Evolutionary conservation across 163 green algal genomes (phyloP).

Genomic region (Scenedesmus sp.): DNA sequence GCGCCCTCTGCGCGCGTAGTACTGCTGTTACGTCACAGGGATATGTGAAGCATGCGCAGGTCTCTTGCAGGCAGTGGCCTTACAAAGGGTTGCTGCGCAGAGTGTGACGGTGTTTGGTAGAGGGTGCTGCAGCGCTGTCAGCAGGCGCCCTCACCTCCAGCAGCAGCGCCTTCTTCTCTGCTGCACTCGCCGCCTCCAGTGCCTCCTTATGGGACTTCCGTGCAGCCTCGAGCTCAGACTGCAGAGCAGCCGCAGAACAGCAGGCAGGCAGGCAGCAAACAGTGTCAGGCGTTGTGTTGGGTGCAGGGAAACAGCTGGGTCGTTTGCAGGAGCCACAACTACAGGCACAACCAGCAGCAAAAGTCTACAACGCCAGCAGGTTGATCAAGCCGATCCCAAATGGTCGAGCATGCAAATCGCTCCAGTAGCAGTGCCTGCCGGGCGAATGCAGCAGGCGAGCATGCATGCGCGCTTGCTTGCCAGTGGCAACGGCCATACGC

Average conservation of each 20-base stretch:
- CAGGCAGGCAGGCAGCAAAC: not conserved
- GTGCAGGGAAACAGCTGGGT: too few relatives aligned
- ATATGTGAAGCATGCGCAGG: too few relatives aligned
- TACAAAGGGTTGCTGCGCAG: not conserved
- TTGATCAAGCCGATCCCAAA: too few relatives aligned
- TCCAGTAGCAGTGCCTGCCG: not conserved
- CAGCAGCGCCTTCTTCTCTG: conserved; percentile 18
- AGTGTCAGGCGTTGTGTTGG: too few relatives aligned
- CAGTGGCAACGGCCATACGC: not conserved
- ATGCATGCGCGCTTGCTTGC: not conserved
- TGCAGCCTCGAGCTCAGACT: conserved; percentile 40
- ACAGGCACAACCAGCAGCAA: too few relatives aligned
- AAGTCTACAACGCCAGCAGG: too few relatives aligned
- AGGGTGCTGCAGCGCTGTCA: not conserved
- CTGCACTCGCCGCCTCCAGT: conserved; percentile 13
- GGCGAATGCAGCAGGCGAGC: not conserved
- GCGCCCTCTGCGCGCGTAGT: too few relatives aligned
- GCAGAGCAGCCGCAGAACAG: not conserved
- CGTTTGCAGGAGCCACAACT: too few relatives aligned
- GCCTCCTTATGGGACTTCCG: conserved; percentile 15
- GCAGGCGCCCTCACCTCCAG: conserved; percentile 16
- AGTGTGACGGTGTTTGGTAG: too few relatives aligned
- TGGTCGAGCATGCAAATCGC: too few relatives aligned
- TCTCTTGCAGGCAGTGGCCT: not conserved
- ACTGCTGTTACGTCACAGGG: too few relatives aligned